Percentiles rank a stretch among this genome's conserved stretches.
These are phyloP conservation scores for Alternaria gansuensis DNA, from an alignment of 2,329 filamentous ascomycete genomes.

Conservation along the genomic window DNA sequence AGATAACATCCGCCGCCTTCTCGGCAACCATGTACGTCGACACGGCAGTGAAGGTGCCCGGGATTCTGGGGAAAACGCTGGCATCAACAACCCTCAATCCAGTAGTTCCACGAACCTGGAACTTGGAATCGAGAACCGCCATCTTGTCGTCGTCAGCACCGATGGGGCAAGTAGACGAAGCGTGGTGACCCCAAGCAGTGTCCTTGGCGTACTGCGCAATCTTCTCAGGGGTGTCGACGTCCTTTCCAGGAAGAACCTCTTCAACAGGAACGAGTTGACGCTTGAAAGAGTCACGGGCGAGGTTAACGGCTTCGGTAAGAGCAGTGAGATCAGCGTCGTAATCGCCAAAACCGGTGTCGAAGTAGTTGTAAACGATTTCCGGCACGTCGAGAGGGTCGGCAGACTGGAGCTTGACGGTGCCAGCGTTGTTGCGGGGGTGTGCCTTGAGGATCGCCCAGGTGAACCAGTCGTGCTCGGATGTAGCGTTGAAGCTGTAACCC, in stretches of 20 bases:
- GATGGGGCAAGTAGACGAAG: conserved; percentile 67
- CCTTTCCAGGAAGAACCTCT: conserved; percentile 60
- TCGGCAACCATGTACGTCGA: conserved; percentile 67
- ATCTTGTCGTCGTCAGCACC: conserved; percentile 58
- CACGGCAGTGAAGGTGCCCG: conserved; percentile 63
- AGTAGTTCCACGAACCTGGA: conserved; percentile 62
- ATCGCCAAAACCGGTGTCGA: conserved; percentile 64
- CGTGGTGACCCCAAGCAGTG: conserved; percentile 61
- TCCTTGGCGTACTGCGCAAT: conserved; percentile 45
- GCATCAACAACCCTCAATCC: conserved; percentile 60
- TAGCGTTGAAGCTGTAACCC: conserved; percentile 63
- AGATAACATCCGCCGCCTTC: conserved; percentile 70
- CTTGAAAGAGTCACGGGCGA: conserved; percentile 58
- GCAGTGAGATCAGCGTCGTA: conserved; percentile 66
- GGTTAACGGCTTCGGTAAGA: conserved; percentile 62
- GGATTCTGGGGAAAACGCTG: conserved; percentile 47
- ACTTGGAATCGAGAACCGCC: conserved; percentile 64
- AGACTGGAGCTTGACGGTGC: conserved; percentile 68
- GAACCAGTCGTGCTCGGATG: conserved; percentile 58
- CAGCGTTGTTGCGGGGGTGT: conserved; percentile 68
- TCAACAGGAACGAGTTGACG: conserved; percentile 48
- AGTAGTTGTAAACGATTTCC: conserved; percentile 60
- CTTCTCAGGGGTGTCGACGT: conserved; percentile 51
- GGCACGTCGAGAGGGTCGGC: conserved; percentile 71
- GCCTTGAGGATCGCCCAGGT: conserved; percentile 67